phyloP scores from a whole-genome alignment of 2,329 filamentous ascomycete species.

The Colletotrichum scovillei region DNA sequence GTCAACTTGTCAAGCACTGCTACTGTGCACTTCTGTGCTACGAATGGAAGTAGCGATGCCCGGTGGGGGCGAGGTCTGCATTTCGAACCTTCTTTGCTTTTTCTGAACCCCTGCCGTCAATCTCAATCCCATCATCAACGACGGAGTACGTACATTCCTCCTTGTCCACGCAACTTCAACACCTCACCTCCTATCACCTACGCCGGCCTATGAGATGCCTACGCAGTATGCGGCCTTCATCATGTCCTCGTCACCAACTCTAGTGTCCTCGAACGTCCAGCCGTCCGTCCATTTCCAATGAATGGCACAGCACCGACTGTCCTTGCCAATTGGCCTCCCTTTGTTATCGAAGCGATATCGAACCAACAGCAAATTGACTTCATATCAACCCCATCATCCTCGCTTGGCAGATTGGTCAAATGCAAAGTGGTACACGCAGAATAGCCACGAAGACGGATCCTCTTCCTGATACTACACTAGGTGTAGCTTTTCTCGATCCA shows the following conservation, averaged over 20 bases:
- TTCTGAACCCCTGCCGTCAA: constrained; percentile 15
- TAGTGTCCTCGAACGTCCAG: background rate
- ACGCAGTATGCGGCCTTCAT: background rate
- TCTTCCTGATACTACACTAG: constrained; percentile 1
- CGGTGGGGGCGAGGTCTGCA: constrained; percentile 14
- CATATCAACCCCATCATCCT: background rate
- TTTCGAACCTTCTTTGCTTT: constrained; percentile 29
- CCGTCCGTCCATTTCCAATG: background rate
- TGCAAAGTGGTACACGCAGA: background rate
- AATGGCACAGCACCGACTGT: background rate
- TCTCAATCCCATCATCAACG: background rate
- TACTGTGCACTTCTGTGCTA: no score
- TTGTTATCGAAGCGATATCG: background rate
- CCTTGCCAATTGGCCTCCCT: background rate
- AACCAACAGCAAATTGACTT: background rate
- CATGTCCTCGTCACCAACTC: background rate
- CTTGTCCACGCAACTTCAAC: background rate
- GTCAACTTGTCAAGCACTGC: background rate
- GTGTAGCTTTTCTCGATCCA: constrained; percentile 15
- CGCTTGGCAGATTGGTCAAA: background rate
- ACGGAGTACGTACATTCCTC: background rate
- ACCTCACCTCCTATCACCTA: background rate
- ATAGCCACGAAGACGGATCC: background rate
- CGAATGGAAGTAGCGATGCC: background rate
- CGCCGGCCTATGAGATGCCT: background rate